Evolutionary conservation across 148 eudicot genomes (phyloP), one percentile per base, ranked within the genome.

Genomic region (Pouteria glomerata): DNA sequence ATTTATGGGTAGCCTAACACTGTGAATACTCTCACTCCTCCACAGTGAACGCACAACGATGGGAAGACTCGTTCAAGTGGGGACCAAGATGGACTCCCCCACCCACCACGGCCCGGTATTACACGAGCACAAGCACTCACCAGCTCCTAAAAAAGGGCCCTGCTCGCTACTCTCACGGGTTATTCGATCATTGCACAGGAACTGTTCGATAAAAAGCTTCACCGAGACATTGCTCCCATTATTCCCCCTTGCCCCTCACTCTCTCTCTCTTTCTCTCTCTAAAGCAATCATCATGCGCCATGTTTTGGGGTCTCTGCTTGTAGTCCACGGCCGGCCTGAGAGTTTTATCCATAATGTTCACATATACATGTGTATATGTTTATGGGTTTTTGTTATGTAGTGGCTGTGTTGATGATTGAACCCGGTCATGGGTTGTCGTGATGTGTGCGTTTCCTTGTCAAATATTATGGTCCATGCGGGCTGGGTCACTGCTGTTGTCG

Each of bases 391-490:
- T n/a, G 23, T 33, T 16, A 3, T 5, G 19, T 3, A 18, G 7
- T 39, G 5, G 10, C 44, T 39, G 44, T 10, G 5, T 27, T 19
- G n/a, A 31, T 37, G n/a, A 8, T 48, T 33, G 41, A 65, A 65
- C 56, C 65, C 55, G 52, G 45, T 44, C 57, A 27, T 44, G 66
- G 60, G 66, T 47, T 67, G 77, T 67, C 72, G 72, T 67, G 66
- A 66, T 57, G 16, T 31, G 56, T 24, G 66, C 64, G 66, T 67
- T 74, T 66, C 33, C 35, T 66, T 66, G 57, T 57, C 44, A 33
- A 23, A 63, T 23, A 12, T 21, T 63, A 63, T 63, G 30, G 31
- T 42, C 33, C 50, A 63, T 35, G 50, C 30, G 11, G 45, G 42
- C 37, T 48, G 53, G 53, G 53, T 65, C 42, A 58, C 18, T 18